Evolutionary conservation across 2,329 filamentous ascomycete genomes (phyloP), one percentile per base, ranked within the genome.

Genomic region (Colletotrichum tanaceti): DNA sequence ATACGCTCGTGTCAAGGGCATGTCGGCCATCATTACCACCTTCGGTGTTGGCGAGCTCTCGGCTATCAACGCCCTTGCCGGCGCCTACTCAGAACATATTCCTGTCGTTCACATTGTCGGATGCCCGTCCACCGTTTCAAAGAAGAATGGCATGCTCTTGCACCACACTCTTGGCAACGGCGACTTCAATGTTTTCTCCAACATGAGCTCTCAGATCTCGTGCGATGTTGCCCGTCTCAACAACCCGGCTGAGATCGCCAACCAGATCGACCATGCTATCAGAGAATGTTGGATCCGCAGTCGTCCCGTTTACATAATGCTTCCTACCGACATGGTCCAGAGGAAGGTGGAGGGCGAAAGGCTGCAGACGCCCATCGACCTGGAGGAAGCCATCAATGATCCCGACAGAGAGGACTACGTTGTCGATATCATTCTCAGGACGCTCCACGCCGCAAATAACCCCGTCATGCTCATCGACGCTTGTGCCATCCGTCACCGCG

Each of bases 381-480:
- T 95, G 1, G 78, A 82, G 1, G 86, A 89, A 64, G 87, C 89
- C 1, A 70, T 77, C 20, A 96, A 95, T 74, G 87, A 94, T 28
- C 75, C 82, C 0, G 91, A 90, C 71, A 89, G 87, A 68, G 93
- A 97, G 78, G 86, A 93, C 71, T 94, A 94, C 70, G 92, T 95
- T n/a, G 91, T 97, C 11, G 88, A 93, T 44, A 89, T 93, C 18
- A 86, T 97, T 13, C 81, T 94, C 66, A 90, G 90, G 77, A 91
- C 90, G 73, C 86, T 97, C 35, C 86, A 90, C 60, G 86, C 84
- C 0, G 93, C 93, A 13, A 89, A 92, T 78, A 89, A 88, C 65
- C 93, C 94, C 3, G 83, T 96, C 46, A 88, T 97, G 44, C 83
- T 97, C 7, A 89, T 97, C 6, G 94, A 97, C 77, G 92, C 92